Base-by-base conservation (phyloP, 2,329 filamentous ascomycete genomes). In the Paracoccidioides brasiliensis region DNA sequence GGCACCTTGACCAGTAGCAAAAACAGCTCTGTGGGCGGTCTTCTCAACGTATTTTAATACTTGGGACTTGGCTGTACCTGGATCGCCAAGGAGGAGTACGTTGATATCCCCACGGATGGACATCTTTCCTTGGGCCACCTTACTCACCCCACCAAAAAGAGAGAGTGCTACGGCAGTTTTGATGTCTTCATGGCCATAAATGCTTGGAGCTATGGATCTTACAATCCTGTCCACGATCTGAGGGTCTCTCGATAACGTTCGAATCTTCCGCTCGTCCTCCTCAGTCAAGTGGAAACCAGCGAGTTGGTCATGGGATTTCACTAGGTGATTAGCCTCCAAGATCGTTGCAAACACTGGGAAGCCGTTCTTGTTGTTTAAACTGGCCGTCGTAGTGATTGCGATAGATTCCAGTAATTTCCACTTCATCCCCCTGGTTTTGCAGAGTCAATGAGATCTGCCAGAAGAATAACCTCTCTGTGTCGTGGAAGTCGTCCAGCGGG, bases 281-380 rank as follows among this genome's bases (percentile, higher is more conserved):
- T 97, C 91, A 0, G 89, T 97, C 66, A 98, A 78, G 58, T 90
- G 83, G 79, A 98, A 98, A 56, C 93, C 93, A 65, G 93, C 93
- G 58, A 98, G 84, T 72, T 98, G 90, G 69, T 98, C 93, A 67
- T 98, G 93, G 0, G 91, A 85, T 72, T 98, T 98, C 72, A 97
- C 85, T 4, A 97, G 83, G 63, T 98, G 90, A 72, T 98, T 98
- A 32, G 94, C 94, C 71, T 98, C 93, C 4, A 98, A 80, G 57
- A 98, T 93, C 0, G 93, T 98, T 4, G 93, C 91, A 70, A 98
- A 98, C 40, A 98, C 93, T 0, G 93, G 93, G 74, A 98, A 97
- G 4, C 93, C 93, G 67, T 97, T 98, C 67, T 93, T 91, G 75
- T 96, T 97, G 75, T 98, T 98, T 55, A 98, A 98, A 80, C 64